These are phyloP conservation scores for Mercurialis annua DNA, from an alignment of 345 rosid genomes.

Conservation along the genomic window DNA sequence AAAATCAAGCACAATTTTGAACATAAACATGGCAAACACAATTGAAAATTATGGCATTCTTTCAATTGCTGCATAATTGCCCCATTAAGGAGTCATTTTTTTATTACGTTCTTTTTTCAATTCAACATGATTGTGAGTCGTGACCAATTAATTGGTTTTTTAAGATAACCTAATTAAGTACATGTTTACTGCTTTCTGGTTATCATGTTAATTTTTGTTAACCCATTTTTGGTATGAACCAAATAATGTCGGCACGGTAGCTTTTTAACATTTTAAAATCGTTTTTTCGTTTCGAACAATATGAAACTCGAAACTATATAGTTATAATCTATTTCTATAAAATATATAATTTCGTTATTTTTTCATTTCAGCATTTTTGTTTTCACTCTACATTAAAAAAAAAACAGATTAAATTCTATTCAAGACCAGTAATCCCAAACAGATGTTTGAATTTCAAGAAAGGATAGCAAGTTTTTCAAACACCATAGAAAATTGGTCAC, in stretches of 20 bases:
- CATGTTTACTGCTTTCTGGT: background rate
- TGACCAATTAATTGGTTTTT: background rate
- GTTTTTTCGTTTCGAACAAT: too few relatives aligned
- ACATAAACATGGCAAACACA: constrained; percentile 9
- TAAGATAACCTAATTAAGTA: background rate
- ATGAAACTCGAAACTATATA: too few relatives aligned
- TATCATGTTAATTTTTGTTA: too few relatives aligned
- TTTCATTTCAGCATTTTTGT: too few relatives aligned
- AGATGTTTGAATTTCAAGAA: constrained; percentile 21
- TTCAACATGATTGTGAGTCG: background rate
- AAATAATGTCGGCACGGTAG: background rate
- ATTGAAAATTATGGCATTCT: background rate
- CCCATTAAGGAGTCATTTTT: constrained; percentile 2
- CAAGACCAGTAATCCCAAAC: constrained; percentile 27
- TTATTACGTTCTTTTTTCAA: constrained; percentile 7
- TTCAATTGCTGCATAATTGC: background rate
- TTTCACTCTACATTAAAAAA: too few relatives aligned
- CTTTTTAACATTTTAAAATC: too few relatives aligned
- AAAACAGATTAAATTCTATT: too few relatives aligned
- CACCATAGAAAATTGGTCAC: constrained; percentile 20
- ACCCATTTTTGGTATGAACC: background rate
- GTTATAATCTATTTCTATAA: too few relatives aligned
- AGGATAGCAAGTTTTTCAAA: constrained; percentile 20
- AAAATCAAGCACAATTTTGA: background rate
- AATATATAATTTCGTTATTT: too few relatives aligned